phyloP scores from a whole-genome alignment of 2,329 filamentous ascomycete genomes.

The Colletotrichum aenigma region DNA sequence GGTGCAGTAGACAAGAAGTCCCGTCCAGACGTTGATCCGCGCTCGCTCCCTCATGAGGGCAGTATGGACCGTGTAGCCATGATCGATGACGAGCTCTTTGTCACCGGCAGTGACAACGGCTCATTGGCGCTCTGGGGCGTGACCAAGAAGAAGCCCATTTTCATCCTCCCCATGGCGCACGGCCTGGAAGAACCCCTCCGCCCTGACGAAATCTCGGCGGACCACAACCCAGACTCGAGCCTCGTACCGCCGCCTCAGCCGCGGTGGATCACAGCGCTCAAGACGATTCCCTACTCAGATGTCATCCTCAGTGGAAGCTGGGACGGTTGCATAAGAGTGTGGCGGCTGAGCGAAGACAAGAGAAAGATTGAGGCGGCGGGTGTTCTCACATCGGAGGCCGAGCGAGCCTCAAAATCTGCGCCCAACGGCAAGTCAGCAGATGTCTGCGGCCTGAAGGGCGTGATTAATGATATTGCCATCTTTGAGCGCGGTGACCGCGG shows the following conservation, averaged over 20 bases:
- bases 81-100: constrained; percentile 85
- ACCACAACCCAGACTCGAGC: constrained; percentile 63
- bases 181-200: constrained; percentile 77
- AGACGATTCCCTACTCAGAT: constrained; percentile 88
- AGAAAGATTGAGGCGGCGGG: constrained; percentile 76
- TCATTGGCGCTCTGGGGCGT: constrained; percentile 85
- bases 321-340: constrained; percentile 87
- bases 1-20: constrained; percentile 61
- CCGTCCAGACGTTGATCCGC: constrained; percentile 44
- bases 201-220: constrained; percentile 75
- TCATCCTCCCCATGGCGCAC: constrained; percentile 80
- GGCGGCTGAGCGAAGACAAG: constrained; percentile 86
- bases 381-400: constrained; percentile 45
- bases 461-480: constrained; percentile 87
- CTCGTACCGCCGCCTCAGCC: constrained; percentile 70
- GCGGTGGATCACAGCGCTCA: constrained; percentile 88
- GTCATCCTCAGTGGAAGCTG: constrained; percentile 91
- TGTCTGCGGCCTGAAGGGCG: constrained; percentile 55
- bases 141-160: constrained; percentile 93
- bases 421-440: constrained; percentile 21
- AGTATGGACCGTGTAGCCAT: constrained; percentile 92
- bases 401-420: constrained; percentile 8
- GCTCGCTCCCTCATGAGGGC: constrained; percentile 71
- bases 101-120: constrained; percentile 94
- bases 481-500: constrained; percentile 84